phyloP scores from a whole-genome alignment of 192 early-diverging fungal species.

The Umbelopsis isabellina region DNA sequence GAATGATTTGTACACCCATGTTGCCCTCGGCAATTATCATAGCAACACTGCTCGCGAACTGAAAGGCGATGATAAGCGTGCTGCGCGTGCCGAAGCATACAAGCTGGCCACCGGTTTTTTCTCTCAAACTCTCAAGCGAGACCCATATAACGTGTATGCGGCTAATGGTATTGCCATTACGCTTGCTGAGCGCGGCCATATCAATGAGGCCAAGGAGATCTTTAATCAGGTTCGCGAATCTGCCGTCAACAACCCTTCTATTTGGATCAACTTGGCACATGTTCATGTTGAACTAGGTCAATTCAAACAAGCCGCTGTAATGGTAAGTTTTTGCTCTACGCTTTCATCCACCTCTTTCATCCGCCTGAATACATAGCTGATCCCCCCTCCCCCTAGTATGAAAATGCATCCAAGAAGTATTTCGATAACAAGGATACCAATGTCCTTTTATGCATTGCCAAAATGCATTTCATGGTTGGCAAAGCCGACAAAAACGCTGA shows the following conservation, averaged over 20 bases:
- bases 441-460: constrained; percentile 57
- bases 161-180: constrained; percentile 87
- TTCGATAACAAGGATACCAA: constrained; percentile 55
- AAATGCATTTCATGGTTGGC: constrained; percentile 60
- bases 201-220: constrained; percentile 63
- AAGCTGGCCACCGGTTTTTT: constrained; percentile 83
- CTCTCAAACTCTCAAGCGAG: constrained; percentile 69
- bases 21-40: constrained; percentile 82
- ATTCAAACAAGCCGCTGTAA: constrained; percentile 71
- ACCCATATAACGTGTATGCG: constrained; percentile 75
- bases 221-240: constrained; percentile 61
- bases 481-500: constrained; percentile 65
- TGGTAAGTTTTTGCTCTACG: constrained; percentile 46
- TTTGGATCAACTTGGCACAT: constrained; percentile 80
- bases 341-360: too few relatives aligned
- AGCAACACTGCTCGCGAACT: constrained; percentile 63
- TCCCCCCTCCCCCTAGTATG: constrained; percentile 48
- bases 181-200: constrained; percentile 69
- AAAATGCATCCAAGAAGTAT: constrained; percentile 60
- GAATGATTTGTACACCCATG: constrained; percentile 78
- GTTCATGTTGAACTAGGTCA: constrained; percentile 73
- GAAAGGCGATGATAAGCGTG: constrained; percentile 38
- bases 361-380: not conserved
- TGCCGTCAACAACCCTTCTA: constrained; percentile 45
- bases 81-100: constrained; percentile 52